Evolutionary conservation across 768 basidiomycete genomes (phyloP).

Genomic region (Macrolepiota fuliginosa): DNA sequence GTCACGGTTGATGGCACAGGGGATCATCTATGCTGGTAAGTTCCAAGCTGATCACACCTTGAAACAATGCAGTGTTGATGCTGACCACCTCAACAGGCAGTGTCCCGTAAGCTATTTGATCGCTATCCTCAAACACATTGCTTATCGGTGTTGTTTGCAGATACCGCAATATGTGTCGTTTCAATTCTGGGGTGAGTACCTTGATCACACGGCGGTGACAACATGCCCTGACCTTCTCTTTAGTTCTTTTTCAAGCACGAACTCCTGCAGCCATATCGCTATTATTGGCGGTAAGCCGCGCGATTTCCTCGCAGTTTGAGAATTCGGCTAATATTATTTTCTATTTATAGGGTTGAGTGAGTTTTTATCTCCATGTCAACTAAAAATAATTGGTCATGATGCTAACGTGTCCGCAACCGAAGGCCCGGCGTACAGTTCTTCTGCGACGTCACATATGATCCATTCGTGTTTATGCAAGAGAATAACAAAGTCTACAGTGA

Average conservation of each 20-base stretch:
- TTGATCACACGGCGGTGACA: background rate
- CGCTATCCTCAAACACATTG: background rate
- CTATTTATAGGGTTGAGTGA: conserved; percentile 63
- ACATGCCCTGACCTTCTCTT: background rate
- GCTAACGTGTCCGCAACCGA: conserved; percentile 2
- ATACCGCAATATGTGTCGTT: conserved; percentile 96
- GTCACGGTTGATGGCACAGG: conserved; percentile 58
- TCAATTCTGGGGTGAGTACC: conserved; percentile 77
- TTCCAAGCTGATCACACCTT: conserved; percentile 1
- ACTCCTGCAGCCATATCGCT: conserved; percentile 70
- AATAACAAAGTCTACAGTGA: conserved; percentile 48
- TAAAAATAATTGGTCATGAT: background rate
- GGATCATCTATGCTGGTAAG: conserved; percentile 61
- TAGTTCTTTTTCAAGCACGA: conserved; percentile 86
- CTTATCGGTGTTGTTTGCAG: conserved; percentile 25
- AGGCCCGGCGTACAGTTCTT: conserved; percentile 75
- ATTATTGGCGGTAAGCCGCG: conserved; percentile 68
- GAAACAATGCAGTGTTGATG: conserved; percentile 5
- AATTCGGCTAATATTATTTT: conserved; percentile 7
- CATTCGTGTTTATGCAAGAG: conserved; percentile 79
- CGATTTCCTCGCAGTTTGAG: conserved; percentile 6
- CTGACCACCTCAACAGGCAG: conserved; percentile 46
- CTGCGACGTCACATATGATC: conserved; percentile 80
- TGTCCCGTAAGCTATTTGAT: conserved; percentile 54
- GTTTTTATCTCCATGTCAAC: conserved; percentile 22